phyloP scores from a whole-genome alignment of 164 flowering plant genomes.

The Magnolia sinica region DNA sequence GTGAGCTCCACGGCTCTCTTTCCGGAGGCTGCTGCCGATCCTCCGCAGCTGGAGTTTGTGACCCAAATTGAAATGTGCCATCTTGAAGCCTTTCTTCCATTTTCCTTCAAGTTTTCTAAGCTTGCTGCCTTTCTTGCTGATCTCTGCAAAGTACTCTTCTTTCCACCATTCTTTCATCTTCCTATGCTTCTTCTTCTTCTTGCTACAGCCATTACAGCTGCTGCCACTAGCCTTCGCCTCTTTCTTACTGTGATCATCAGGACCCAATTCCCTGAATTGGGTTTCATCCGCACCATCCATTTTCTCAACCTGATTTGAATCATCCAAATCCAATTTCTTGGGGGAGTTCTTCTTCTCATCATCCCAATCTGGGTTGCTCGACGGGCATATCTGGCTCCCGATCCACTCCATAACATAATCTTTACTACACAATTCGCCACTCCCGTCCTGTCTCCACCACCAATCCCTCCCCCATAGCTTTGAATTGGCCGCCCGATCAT shows the following conservation, averaged over 20 bases:
- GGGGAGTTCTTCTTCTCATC: slow-evolving; percentile 42
- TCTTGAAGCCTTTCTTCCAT: slow-evolving; percentile 52
- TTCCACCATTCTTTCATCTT: slow-evolving; percentile 99
- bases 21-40: slow-evolving; percentile 25
- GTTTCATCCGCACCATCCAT: slow-evolving; percentile 30
- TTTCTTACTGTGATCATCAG: slow-evolving; percentile 28
- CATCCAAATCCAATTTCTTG: slow-evolving; percentile 28
- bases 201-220: slow-evolving; percentile 14
- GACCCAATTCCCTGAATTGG: slow-evolving; percentile 19
- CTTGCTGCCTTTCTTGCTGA: slow-evolving; percentile 51
- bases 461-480: slow-evolving; percentile 95
- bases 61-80: slow-evolving; percentile 48
- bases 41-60: slow-evolving; percentile 34
- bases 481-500: slow-evolving; percentile 20
- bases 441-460: slow-evolving; percentile 99
- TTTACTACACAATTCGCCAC: slow-evolving; percentile 82
- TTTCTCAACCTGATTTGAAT: slow-evolving; percentile 23
- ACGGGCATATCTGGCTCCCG: slow-evolving; percentile 81
- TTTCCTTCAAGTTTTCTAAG: slow-evolving; percentile 39
- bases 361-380: slow-evolving; percentile 64
- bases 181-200: slow-evolving; percentile 57
- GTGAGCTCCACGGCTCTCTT: slow-evolving; percentile 20
- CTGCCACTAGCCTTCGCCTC: slow-evolving; percentile 29
- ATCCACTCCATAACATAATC: slow-evolving; percentile 98
- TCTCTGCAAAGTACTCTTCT: slow-evolving; percentile 74